Evolutionary conservation across 768 basidiomycete species (phyloP).

Genomic region (Aureoboletus auriporus): DNA sequence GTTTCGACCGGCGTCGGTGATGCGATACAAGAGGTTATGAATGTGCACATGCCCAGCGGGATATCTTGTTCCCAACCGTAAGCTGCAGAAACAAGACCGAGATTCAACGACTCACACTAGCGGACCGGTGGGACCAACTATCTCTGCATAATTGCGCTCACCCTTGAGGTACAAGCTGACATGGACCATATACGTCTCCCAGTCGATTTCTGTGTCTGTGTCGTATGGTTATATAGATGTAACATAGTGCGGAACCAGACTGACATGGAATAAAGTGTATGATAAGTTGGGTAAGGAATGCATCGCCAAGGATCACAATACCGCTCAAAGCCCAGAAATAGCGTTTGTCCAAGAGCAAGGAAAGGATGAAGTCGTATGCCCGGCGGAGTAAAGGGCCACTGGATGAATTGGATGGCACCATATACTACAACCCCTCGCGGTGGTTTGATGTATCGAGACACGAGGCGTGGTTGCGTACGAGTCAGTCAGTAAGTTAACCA

Average conservation of each 20-base stretch:
- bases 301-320: slow-evolving; percentile 71
- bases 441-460: too few relatives aligned
- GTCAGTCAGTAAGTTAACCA: too few relatives aligned
- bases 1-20: slow-evolving; percentile 60
- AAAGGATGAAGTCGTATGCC: slow-evolving; percentile 7
- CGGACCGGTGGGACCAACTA: slow-evolving; percentile 89
- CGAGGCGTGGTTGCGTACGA: too few relatives aligned
- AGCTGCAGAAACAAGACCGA: background rate
- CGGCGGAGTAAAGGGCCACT: background rate
- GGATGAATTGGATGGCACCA: background rate
- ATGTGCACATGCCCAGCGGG: slow-evolving; percentile 91
- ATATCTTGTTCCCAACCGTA: slow-evolving; percentile 52
- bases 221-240: slow-evolving; percentile 13
- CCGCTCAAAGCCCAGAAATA: slow-evolving; percentile 68
- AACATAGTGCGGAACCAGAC: slow-evolving; percentile 24
- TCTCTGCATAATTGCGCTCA: slow-evolving; percentile 74
- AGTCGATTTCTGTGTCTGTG: slow-evolving; percentile 97
- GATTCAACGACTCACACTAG: slow-evolving; percentile 60
- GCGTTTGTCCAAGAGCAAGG: slow-evolving; percentile 43
- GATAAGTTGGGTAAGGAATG: slow-evolving; percentile 72
- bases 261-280: slow-evolving; percentile 81
- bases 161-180: slow-evolving; percentile 74
- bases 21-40: slow-evolving; percentile 62
- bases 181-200: slow-evolving; percentile 94
- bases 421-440: too few relatives aligned